phyloP scores from a whole-genome alignment of 2,329 filamentous ascomycete genomes.

The Botryosphaeria dothidea region DNA sequence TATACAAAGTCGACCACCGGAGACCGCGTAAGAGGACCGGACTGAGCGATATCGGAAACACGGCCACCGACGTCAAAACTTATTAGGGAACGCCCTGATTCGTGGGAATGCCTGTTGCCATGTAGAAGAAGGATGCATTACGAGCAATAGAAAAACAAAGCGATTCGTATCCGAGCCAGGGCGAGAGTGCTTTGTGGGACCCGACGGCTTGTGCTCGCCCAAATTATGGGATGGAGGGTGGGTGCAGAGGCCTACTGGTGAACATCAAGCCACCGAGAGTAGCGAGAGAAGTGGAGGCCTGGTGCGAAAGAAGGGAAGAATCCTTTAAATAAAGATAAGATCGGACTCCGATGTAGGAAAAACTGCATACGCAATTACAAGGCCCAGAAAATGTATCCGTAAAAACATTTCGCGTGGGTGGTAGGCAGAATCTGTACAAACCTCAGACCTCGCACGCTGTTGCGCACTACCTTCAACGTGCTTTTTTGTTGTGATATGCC shows the following conservation, averaged over 20 bases:
- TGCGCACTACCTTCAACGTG: too few relatives aligned
- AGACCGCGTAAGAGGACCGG: not conserved
- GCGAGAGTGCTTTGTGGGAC: not conserved
- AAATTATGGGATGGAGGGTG: not conserved
- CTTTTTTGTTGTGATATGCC: not conserved
- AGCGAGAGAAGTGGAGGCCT: not conserved
- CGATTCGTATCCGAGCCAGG: not conserved
- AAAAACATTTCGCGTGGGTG: not conserved
- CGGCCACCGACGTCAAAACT: slow-evolving; percentile 11
- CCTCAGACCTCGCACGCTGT: not conserved
- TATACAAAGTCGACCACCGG: not conserved
- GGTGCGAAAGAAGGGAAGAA: not conserved
- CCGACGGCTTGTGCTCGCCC: not conserved
- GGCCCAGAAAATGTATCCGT: not conserved
- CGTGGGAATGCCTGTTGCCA: not conserved
- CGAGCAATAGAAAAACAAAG: not conserved
- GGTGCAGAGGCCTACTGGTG: not conserved
- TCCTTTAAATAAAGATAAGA: not conserved
- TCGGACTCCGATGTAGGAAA: not conserved
- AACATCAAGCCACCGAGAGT: not conserved
- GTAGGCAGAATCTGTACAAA: not conserved
- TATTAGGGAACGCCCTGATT: not conserved
- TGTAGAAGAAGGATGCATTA: not conserved
- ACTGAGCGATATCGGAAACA: slow-evolving; percentile 10
- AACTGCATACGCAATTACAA: not conserved